phyloP scores from a whole-genome alignment of 768 basidiomycete species.

The Mycena alexandri region DNA sequence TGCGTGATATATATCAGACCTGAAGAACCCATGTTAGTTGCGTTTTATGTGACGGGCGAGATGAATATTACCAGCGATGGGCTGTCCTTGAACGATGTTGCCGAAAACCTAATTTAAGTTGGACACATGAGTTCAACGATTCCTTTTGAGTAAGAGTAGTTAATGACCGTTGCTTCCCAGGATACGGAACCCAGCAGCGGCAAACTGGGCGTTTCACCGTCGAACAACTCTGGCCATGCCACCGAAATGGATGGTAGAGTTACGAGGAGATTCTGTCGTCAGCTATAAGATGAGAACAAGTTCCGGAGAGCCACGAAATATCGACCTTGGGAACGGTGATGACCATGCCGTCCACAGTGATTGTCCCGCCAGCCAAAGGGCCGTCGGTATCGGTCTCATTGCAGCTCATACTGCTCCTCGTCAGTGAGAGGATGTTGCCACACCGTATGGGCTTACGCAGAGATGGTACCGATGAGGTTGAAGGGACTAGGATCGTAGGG shows the following conservation, averaged over 20 bases:
- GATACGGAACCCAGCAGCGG: constrained; percentile 14
- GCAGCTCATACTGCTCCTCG: too few species aligned
- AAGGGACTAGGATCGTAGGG: constrained; percentile 14
- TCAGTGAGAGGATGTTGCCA: too few species aligned
- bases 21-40: too few species aligned
- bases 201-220: not conserved
- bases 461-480: constrained; percentile 5
- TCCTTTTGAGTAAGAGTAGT: too few species aligned
- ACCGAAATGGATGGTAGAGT: constrained; percentile 24
- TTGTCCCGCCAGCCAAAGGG: constrained; percentile 16
- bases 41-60: too few species aligned
- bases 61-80: constrained; percentile 25
- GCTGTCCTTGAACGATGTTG: constrained; percentile 4
- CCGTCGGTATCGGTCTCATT: too few species aligned
- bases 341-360: constrained; percentile 17
- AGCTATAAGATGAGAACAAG: not conserved
- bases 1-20: constrained; percentile 20
- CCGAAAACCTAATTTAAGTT: constrained; percentile 7
- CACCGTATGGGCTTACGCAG: not conserved
- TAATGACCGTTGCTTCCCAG: constrained; percentile 22
- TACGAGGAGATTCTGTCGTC: constrained; percentile 18
- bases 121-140: not conserved
- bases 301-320: not conserved
- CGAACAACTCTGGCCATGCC: constrained; percentile 27
- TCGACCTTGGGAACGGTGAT: constrained; percentile 18